Base-by-base conservation (phyloP, 2,329 filamentous ascomycete species). In the Ophiocordyceps camponoti-floridani region DNA sequence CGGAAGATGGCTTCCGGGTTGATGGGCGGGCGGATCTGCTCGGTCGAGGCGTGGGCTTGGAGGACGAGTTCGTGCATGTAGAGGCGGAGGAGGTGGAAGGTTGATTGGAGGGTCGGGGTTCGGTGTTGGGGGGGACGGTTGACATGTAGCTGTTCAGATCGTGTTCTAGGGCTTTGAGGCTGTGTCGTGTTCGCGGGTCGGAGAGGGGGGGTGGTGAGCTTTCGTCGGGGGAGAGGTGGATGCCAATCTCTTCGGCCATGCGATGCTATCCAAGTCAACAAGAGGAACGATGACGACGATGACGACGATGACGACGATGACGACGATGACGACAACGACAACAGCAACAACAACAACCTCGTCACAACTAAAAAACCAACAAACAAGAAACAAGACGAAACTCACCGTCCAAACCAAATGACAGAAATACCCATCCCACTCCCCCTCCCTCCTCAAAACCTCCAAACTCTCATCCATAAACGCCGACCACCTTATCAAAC, bases 1-100 rank as follows among this genome's bases (percentile, higher is more conserved):
- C n/a, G n/a, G 28, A 71, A 54, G 41, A 38, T n/a, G 14, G 63
- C 58, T 9, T 66, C 64, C n/a, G 65, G 60, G 54, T 63, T 67
- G 53, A 66, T 65, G 8, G 66, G 65, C 18, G 64, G 64, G 47
- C 54, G 62, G 52, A 73, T 65, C 49, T 74, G 71, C 44, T 83
- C 77, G 9, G 46, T 70, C 8, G 75, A 66, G 18, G 65, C 67
- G 45, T 82, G 76, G 9, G 73, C 67, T 50, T 84, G 78, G 49
- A 88, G 73, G 3, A 75, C 77, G 45, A 84, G 75, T 58, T 88
- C 84, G 56, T 88, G 80, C 65, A 87, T 78, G 56, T 83, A 86
- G 3, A 88, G 64, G 48, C 70, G 80, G 33, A 84, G 57, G 2
- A 81, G 71, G 49, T 79, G 67, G 50, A 84, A 77, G 48, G 73